Base-by-base conservation (phyloP, 768 basidiomycete species). In the Suillus ampliporus region DNA sequence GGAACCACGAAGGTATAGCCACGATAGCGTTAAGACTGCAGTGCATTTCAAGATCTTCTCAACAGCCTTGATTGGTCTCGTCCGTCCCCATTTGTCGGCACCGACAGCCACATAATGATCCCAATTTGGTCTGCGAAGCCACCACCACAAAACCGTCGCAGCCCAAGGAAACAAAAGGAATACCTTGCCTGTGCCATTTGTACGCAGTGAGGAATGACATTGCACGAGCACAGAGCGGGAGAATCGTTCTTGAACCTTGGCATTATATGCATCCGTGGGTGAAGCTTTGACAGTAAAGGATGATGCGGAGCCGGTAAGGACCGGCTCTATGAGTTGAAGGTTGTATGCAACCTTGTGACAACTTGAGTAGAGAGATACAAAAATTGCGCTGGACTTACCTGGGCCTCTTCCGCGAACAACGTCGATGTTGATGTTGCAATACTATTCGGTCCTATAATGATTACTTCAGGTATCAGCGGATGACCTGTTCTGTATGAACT, bases 131-230 rank as follows among this genome's bases (percentile, higher is more conserved):
- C 62, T 67, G 34, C 74, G 76, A 35, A 78, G 71, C 71, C 71
- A 74, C 67, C 71, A 72, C 74, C 78, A 80, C 64, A 72, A 75
- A 17, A 68, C 46, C 3, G 66, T 61, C 8, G 69, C 67, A 6
- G 67, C 63, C 67, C 82, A 80, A 37, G 79, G 82, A 62, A 83
- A 84, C 8, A 78, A 74, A 50, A 67, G 73, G 40, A 72, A 74
- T 7, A 77, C 65, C 61, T 78, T 81, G 6, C 82, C 81, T 6
- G 57, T 71, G 8, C 75, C 72, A 7, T 72, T 73, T 1, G 69
- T 70, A 2, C 77, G 77, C 65, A 81, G 80, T 79, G 80, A 83
- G 19, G 81, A 81, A n/a, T 65, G 54, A 62, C 79, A 82, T 15
- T 72, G 65, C 38, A 68, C 43, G 21, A 73, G 75, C 46, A 68